These are phyloP conservation scores for Strigomonas culicis DNA, from an alignment of 208 protist species.

Conservation along the genomic window DNA sequence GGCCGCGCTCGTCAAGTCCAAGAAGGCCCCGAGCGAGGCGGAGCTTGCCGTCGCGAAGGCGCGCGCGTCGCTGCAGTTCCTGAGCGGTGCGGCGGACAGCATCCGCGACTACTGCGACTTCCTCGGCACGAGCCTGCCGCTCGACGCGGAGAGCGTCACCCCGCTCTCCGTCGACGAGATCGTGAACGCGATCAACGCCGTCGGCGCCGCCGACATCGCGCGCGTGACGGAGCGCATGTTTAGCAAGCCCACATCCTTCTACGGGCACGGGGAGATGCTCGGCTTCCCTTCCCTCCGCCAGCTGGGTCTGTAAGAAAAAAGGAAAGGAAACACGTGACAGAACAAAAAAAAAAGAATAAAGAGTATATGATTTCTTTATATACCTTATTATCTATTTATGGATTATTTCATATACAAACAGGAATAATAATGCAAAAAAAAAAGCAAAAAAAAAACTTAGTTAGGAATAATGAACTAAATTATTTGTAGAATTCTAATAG, in stretches of 20 bases:
- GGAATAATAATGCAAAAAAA: slow-evolving; percentile 8
- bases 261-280: slow-evolving; percentile 77
- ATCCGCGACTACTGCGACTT: slow-evolving; percentile 84
- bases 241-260: slow-evolving; percentile 61
- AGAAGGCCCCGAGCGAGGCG: slow-evolving; percentile 24
- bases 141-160: slow-evolving; percentile 20
- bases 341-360: background rate
- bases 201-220: slow-evolving; percentile 56
- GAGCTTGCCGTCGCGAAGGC: slow-evolving; percentile 25
- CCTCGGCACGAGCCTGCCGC: slow-evolving; percentile 68
- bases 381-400: slow-evolving; percentile 12
- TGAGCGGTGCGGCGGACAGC: no score
- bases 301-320: slow-evolving; percentile 55
- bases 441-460: slow-evolving; percentile 7
- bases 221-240: slow-evolving; percentile 66
- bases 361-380: slow-evolving; percentile 1
- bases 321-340: background rate
- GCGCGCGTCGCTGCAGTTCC: slow-evolving; percentile 32
- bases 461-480: slow-evolving; percentile 3
- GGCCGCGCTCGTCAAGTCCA: slow-evolving; percentile 50
- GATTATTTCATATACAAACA: background rate
- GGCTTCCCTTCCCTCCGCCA: slow-evolving; percentile 79
- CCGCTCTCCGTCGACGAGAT: slow-evolving; percentile 62
- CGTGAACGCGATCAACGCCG: slow-evolving; percentile 37
- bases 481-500: no score